Base-by-base conservation (phyloP, 106 monocot genomes). In the Chionographis japonica region DNA sequence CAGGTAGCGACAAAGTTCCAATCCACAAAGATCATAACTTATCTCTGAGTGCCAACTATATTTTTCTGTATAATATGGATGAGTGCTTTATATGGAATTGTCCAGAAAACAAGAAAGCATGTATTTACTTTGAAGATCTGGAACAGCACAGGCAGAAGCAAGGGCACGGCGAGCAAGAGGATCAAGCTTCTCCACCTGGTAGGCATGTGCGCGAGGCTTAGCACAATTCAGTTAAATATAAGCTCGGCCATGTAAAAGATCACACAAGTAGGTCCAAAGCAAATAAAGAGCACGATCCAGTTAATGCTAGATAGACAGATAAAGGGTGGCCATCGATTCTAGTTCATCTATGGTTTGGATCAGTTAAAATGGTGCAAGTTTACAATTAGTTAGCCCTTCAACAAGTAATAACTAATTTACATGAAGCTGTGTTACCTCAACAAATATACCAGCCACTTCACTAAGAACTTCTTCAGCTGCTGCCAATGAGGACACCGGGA, bases 101-200 rank as follows among this genome's bases (percentile, higher is more conserved):
- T 56, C 6, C 53, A 53, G 19, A 16, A 40, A 62, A 56, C 54
- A 27, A 71, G 15, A 58, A 50, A 60, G 13, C 14, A 38, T 20
- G 39, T 39, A 74, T 61, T 71, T 65, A 95, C 92, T 86, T 74
- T 51, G 72, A 70, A 95, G 89, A 67, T 95, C 86, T 63, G 83
- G 77, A 68, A 41, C 72, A 66, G 71, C 58, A 78, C 52, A 78
- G 16, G 88, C 68, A 51, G 91, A 75, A 76, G 18, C 42, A 69
- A 95, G 78, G 52, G 95, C 95, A 77, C 91, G 91, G 5, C 43
- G 58, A 13, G 89, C 95, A 8, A 92, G 64, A 61, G 81, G 81
- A 60, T 95, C 86, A 49, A 95, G 52, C 51, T 69, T 81, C 40
- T 89, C 81, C 6, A 95, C 76, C 91, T 88, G 74, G 42, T 46